Conservation (phyloP, 148 eudicot genomes). For the Chenopodium suecicum region DNA sequence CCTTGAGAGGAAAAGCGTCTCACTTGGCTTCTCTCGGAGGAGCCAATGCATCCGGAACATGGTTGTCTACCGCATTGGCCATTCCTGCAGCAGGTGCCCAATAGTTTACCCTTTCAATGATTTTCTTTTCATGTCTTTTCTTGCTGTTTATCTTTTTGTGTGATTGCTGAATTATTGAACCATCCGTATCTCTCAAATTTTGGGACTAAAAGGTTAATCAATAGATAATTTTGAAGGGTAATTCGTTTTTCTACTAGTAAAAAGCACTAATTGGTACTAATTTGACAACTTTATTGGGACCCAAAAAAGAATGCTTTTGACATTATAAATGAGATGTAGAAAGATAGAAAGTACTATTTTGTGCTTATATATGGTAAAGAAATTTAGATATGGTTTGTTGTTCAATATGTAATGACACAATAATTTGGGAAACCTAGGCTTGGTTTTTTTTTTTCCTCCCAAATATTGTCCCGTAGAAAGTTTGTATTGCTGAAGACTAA, state of each 20-base stretch:
- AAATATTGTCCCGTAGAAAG: not conserved
- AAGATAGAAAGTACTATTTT: not conserved
- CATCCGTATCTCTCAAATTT: not conserved
- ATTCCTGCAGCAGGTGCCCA: constrained; percentile 85
- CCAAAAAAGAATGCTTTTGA: not conserved
- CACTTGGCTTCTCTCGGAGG: constrained; percentile 59
- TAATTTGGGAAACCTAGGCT: not conserved
- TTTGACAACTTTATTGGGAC: not conserved
- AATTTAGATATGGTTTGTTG: not conserved
- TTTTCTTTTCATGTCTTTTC: not conserved
- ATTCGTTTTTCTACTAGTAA: not conserved
- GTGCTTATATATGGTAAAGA: not conserved
- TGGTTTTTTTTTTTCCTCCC: not conserved
- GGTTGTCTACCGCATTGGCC: constrained; percentile 71
- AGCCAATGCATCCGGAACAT: constrained; percentile 47
- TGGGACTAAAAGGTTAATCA: not conserved
- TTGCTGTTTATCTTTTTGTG: not conserved
- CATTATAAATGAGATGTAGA: not conserved
- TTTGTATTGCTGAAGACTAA: not conserved
- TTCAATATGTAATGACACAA: not conserved
- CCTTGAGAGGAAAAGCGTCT: constrained; percentile 57
- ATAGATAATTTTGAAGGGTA: not conserved
- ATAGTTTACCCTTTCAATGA: not conserved
- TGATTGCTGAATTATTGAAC: not conserved
- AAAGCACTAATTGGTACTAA: not conserved